A percentile compares a stretch with the other conserved stretches of the same genome.
phyloP scores from a whole-genome alignment of 139 green algal species.

The Diplosphaera chodatii region DNA sequence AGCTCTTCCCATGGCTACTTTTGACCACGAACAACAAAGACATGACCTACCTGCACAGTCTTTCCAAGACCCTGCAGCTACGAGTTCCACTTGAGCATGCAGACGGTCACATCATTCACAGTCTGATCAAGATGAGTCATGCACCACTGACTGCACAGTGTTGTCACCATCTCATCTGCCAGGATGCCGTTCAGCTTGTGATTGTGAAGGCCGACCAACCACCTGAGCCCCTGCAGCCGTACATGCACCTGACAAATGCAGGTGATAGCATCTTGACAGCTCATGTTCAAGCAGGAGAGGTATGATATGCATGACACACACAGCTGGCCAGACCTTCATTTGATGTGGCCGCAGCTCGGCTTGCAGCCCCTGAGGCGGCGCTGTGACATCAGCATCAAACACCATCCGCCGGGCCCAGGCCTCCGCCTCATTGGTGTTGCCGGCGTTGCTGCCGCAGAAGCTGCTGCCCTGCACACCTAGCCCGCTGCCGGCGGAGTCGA shows the following conservation, averaged over 20 bases:
- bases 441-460: no score
- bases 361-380: conserved; percentile 47
- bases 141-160: background rate
- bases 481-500: no score
- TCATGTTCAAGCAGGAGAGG: background rate
- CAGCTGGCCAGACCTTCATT: conserved; percentile 43
- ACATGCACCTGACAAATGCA: background rate
- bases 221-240: conserved; percentile 18
- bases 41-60: conserved; percentile 31
- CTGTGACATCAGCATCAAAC: conserved; percentile 34
- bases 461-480: background rate
- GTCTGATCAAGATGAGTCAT: background rate
- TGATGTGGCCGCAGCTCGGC: conserved; percentile 65
- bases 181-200: conserved; percentile 60
- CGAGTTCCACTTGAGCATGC: no score
- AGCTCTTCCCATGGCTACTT: no score
- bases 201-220: conserved; percentile 45
- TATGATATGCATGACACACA: background rate
- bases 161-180: conserved; percentile 54
- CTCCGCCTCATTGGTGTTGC: background rate
- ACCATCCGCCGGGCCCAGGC: background rate
- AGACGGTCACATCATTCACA: no score
- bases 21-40: no score
- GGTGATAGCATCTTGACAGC: background rate
- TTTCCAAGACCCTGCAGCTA: conserved; percentile 26